Conservation (phyloP, 2,329 filamentous ascomycete species). For the Botrytis byssoidea region DNA sequence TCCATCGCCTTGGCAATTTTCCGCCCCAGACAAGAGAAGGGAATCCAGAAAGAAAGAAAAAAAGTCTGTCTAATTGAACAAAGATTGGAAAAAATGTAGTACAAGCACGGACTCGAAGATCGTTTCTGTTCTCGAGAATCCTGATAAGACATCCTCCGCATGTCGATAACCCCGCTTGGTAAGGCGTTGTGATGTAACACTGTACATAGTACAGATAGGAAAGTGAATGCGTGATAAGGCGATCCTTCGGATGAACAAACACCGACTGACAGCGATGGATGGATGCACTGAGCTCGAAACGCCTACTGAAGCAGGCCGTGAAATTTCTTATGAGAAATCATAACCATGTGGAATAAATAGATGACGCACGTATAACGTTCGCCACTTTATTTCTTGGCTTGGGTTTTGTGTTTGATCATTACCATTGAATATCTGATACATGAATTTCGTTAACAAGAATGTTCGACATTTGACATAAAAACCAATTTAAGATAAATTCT, state of each 20-base stretch:
- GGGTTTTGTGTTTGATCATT: slow-evolving; percentile 46
- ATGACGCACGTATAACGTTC: neutral
- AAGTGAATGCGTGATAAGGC: neutral
- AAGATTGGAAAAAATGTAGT: neutral
- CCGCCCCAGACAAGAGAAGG: no score
- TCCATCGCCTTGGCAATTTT: neutral
- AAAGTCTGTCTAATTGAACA: neutral
- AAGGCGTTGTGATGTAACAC: neutral
- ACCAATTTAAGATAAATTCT: neutral
- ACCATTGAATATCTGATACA: slow-evolving; percentile 47
- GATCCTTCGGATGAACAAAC: slow-evolving; percentile 1
- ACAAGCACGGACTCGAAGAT: neutral
- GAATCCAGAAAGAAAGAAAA: neutral
- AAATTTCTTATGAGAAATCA: neutral
- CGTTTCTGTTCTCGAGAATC: neutral
- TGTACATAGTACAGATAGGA: neutral
- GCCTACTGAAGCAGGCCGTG: neutral
- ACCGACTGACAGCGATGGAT: neutral
- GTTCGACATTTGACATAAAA: neutral
- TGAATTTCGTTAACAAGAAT: neutral
- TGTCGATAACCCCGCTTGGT: neutral
- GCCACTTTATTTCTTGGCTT: slow-evolving; percentile 27
- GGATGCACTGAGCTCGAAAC: neutral
- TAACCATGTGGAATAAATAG: neutral
- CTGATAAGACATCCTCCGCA: neutral